Evolutionary conservation across 2,329 filamentous ascomycete species (phyloP).

Genomic region (Colletotrichum chlorophyti): DNA sequence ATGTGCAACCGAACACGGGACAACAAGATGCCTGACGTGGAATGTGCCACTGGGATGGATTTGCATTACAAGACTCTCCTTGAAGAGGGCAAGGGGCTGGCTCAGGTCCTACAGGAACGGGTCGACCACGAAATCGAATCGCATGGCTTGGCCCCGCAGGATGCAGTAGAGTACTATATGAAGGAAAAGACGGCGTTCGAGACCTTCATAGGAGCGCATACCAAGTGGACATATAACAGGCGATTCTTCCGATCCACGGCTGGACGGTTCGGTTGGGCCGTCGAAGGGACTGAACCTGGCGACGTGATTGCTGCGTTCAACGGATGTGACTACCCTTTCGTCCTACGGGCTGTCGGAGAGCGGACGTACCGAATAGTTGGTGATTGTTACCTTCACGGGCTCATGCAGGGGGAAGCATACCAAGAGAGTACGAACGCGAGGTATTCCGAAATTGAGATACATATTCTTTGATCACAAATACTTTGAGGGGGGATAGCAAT

Average conservation of each 20-base stretch:
- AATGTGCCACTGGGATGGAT: slow-evolving; percentile 1
- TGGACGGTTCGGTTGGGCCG: slow-evolving; percentile 5
- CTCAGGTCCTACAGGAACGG: neutral
- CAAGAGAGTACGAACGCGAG: too few relatives aligned
- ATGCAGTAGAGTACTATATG: slow-evolving; percentile 4
- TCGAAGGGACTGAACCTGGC: neutral
- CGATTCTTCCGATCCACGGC: slow-evolving; percentile 15
- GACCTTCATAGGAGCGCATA: neutral
- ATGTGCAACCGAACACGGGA: slow-evolving; percentile 17
- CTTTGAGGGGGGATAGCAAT: too few relatives aligned
- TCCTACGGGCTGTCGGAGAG: neutral
- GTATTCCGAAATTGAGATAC: too few relatives aligned
- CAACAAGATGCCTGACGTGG: neutral
- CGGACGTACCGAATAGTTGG: neutral
- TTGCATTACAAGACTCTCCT: neutral
- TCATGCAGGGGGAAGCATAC: slow-evolving; percentile 5
- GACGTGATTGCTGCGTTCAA: slow-evolving; percentile 1
- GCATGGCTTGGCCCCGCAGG: slow-evolving; percentile 4
- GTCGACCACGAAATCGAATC: neutral
- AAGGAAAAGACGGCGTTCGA: neutral
- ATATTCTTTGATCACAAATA: too few relatives aligned
- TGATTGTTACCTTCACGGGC: neutral
- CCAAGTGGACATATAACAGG: slow-evolving; percentile 4
- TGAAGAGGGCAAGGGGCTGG: neutral
- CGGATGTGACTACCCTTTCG: slow-evolving; percentile 1